phyloP scores from a whole-genome alignment of 2,329 filamentous ascomycete genomes.

The Venturia nashicola region DNA sequence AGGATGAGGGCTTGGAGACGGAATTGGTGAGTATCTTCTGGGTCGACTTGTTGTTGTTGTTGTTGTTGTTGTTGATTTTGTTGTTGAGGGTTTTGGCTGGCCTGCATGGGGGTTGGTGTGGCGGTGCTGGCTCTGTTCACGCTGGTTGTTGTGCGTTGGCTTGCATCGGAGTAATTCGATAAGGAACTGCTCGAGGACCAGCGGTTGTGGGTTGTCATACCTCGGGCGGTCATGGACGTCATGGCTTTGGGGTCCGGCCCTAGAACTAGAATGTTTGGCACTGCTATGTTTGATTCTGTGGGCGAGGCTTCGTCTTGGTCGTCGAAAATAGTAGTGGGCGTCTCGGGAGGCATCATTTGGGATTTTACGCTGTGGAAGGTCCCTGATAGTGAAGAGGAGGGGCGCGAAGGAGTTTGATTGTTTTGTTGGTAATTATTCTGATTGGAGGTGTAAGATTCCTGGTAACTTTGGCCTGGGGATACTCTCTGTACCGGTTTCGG shows the following conservation, averaged over 20 bases:
- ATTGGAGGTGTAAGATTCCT: constrained; percentile 13
- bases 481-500: constrained; percentile 68
- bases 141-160: constrained; percentile 45
- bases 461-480: constrained; percentile 38
- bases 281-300: constrained; percentile 48
- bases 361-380: constrained; percentile 33
- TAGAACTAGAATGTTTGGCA: constrained; percentile 80
- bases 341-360: constrained; percentile 54
- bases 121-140: constrained; percentile 1
- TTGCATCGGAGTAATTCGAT: constrained; percentile 49
- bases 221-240: not conserved
- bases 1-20: constrained; percentile 69
- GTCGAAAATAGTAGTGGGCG: constrained; percentile 89
- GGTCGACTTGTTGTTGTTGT: constrained; percentile 19
- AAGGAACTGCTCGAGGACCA: constrained; percentile 71
- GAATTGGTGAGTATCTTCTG: constrained; percentile 65
- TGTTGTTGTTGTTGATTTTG: constrained; percentile 26
- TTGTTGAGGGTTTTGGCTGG: constrained; percentile 32
- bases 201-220: constrained; percentile 40
- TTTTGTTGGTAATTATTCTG: constrained; percentile 2
- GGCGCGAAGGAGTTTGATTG: constrained; percentile 14
- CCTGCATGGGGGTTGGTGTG: constrained; percentile 3
- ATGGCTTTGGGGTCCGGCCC: constrained; percentile 46
- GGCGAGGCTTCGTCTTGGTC: constrained; percentile 65
- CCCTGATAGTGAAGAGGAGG: constrained; percentile 20